Percentiles rank a stretch among this genome's conserved stretches.
Conservation (phyloP, 2,329 filamentous ascomycete genomes). For the Exophiala alcalophila region DNA sequence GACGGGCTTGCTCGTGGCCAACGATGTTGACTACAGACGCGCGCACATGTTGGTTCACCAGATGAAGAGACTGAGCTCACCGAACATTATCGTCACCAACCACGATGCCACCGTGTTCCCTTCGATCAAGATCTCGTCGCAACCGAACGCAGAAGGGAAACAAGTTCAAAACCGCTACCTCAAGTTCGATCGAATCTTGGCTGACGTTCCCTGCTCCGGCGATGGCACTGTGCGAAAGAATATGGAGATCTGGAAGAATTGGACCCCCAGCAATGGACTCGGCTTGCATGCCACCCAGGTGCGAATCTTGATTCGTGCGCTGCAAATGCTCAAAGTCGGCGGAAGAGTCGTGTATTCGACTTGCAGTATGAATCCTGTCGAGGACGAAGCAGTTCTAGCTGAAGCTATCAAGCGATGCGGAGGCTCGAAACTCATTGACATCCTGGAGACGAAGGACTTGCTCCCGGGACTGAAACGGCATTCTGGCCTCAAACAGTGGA, state of each 20-base stretch:
- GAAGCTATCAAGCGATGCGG: conserved; percentile 88
- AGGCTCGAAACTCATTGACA: conserved; percentile 73
- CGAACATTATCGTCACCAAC: conserved; percentile 94
- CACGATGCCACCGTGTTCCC: conserved; percentile 96
- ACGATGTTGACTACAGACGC: conserved; percentile 94
- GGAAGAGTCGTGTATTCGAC: conserved; percentile 96
- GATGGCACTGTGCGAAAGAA: conserved; percentile 96
- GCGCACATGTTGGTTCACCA: conserved; percentile 97
- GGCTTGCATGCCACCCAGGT: conserved; percentile 85
- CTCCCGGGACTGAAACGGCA: conserved; percentile 73
- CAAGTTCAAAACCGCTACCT: conserved; percentile 66
- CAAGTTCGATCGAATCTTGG: conserved; percentile 94
- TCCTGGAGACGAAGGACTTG: conserved; percentile 77
- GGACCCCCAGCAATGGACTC: conserved; percentile 81
- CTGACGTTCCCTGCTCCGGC: conserved; percentile 94
- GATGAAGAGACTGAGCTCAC: conserved; percentile 93
- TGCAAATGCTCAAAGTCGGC: conserved; percentile 94
- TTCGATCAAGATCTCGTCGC: conserved; percentile 75
- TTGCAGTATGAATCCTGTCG: conserved; percentile 97
- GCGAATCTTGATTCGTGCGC: conserved; percentile 81
- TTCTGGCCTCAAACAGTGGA: conserved; percentile 77
- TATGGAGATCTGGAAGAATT: conserved; percentile 88
- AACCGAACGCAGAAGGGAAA: conserved; percentile 51
- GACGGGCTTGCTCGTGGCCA: conserved; percentile 88
- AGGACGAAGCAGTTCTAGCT: conserved; percentile 90